Conservation (phyloP, 345 rosid species). For the Trapa bicornis region DNA sequence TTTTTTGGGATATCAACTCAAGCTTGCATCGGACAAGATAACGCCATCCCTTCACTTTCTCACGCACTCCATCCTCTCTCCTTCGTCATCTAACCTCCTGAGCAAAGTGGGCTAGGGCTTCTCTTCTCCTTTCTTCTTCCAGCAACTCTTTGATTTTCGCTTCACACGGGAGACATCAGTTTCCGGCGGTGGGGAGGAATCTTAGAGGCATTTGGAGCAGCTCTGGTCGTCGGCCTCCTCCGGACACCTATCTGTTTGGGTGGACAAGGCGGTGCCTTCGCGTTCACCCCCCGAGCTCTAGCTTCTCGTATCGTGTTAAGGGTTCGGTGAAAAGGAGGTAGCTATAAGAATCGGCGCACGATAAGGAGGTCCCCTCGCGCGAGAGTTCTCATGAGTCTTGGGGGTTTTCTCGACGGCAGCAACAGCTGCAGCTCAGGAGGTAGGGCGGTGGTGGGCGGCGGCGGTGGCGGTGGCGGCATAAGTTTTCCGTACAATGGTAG, state of each 20-base stretch:
- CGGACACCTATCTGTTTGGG: constrained; percentile 27
- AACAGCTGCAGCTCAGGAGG: constrained; percentile 24
- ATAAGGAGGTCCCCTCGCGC: background rate
- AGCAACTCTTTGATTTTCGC: too few species aligned
- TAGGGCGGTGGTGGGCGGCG: constrained; percentile 32
- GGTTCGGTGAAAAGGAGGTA: background rate
- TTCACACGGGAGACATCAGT: background rate
- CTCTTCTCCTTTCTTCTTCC: background rate
- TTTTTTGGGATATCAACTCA: too few species aligned
- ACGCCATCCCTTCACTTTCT: background rate
- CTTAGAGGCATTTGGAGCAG: constrained; percentile 46
- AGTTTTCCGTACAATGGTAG: constrained; percentile 17
- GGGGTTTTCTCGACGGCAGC: constrained; percentile 50
- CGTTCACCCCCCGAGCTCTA: too few species aligned
- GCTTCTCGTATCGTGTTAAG: background rate
- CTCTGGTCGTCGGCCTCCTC: constrained; percentile 1
- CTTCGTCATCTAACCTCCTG: background rate
- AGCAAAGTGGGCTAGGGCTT: background rate
- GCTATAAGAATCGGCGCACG: too few species aligned
- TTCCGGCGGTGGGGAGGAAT: constrained; percentile 33
- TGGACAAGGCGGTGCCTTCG: background rate
- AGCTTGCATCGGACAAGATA: background rate
- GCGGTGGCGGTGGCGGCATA: constrained; percentile 30
- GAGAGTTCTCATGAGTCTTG: constrained; percentile 52
- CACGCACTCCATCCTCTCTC: background rate